phyloP scores from a whole-genome alignment of 1,284 basidiomycete genomes.

The Ustilago nuda region DNA sequence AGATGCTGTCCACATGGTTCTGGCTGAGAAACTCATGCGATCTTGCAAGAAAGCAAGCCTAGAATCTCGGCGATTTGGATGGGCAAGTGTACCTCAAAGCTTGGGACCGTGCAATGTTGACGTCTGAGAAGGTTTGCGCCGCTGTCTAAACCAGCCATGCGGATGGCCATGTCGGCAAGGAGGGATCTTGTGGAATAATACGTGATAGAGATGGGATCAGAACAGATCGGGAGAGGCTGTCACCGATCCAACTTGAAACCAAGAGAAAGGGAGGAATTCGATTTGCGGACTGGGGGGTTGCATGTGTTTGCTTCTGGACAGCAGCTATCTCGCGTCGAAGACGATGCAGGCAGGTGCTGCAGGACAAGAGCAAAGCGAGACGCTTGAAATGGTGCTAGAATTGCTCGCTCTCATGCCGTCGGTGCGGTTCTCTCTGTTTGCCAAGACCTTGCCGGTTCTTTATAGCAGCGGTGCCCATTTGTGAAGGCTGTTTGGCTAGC shows the following conservation, averaged over 20 bases:
- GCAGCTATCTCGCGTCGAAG: constrained; percentile 1
- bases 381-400: neutral
- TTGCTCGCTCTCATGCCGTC: neutral
- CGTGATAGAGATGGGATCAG: too few relatives aligned
- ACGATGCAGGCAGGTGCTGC: neutral
- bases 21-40: neutral
- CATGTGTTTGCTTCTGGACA: neutral
- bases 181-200: too few relatives aligned
- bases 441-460: neutral
- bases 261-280: neutral
- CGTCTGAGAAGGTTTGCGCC: neutral
- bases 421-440: neutral
- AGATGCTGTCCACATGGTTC: too few relatives aligned
- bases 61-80: neutral
- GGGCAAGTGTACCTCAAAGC: neutral
- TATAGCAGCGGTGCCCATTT: too few relatives aligned
- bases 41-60: neutral
- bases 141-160: too few relatives aligned
- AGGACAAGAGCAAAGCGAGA: neutral
- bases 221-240: too few relatives aligned
- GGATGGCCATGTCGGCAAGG: too few relatives aligned
- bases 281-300: neutral
- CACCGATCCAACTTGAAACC: too few relatives aligned
- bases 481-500: too few relatives aligned
- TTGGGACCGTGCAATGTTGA: neutral